A percentile compares a stretch with the other conserved stretches of the same genome.
These are phyloP conservation scores for Trypanosoma conorhini DNA, from an alignment of 208 protist genomes.

Conservation along the genomic window DNA sequence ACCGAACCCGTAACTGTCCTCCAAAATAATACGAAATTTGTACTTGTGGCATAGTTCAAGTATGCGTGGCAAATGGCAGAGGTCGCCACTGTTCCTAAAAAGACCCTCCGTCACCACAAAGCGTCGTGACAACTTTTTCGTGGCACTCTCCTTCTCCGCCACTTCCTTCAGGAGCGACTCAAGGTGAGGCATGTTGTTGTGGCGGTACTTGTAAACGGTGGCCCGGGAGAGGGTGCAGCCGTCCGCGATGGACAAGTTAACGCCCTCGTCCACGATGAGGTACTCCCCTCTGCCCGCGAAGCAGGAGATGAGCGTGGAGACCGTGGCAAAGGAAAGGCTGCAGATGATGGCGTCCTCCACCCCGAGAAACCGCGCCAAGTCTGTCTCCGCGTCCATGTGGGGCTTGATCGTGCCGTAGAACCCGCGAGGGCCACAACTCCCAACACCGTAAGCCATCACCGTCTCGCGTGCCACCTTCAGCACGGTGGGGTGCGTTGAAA, in stretches of 20 bases:
- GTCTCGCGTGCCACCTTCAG: slow-evolving; percentile 77
- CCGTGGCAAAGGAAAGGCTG: slow-evolving; percentile 95
- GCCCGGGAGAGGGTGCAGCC: slow-evolving; percentile 91
- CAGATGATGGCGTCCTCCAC: slow-evolving; percentile 94
- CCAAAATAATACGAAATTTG: slow-evolving; percentile 96
- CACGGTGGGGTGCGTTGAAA: slow-evolving; percentile 85
- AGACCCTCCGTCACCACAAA: slow-evolving; percentile 97
- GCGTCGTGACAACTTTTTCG: slow-evolving; percentile 74
- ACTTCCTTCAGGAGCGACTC: slow-evolving; percentile 81
- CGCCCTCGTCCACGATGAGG: slow-evolving; percentile 91
- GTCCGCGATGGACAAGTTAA: slow-evolving; percentile 82
- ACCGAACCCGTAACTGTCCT: slow-evolving; percentile 97
- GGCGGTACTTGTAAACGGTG: slow-evolving; percentile 87
- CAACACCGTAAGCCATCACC: slow-evolving; percentile 95
- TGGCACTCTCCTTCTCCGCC: slow-evolving; percentile 49
- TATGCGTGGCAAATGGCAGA: slow-evolving; percentile 87
- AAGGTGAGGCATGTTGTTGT: slow-evolving; percentile 96
- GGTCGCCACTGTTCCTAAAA: slow-evolving; percentile 91
- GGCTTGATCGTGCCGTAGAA: slow-evolving; percentile 98
- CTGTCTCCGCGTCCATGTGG: slow-evolving; percentile 94
- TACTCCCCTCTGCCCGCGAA: slow-evolving; percentile 93
- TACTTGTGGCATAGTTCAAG: slow-evolving; percentile 94
- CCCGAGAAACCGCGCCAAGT: slow-evolving; percentile 88
- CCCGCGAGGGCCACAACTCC: slow-evolving; percentile 96
- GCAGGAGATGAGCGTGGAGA: slow-evolving; percentile 95